These are phyloP conservation scores for Carnegiea gigantea DNA, from an alignment of 179 eudicot species.

Conservation along the genomic window DNA sequence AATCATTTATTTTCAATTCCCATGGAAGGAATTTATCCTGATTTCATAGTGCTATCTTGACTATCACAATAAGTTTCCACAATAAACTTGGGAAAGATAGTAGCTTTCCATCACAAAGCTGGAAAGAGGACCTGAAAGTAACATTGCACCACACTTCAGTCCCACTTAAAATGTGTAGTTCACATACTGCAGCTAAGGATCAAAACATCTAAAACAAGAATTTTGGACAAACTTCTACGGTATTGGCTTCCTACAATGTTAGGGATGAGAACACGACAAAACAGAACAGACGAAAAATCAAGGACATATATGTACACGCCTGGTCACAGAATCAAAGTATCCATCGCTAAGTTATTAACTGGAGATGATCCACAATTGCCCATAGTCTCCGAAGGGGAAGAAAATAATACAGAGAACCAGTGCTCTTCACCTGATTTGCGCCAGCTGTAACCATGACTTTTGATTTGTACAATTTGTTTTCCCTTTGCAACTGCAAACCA, in stretches of 20 bases:
- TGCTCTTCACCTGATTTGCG: slow-evolving; percentile 80
- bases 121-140: slow-evolving; percentile 5
- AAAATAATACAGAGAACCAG: background rate
- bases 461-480: slow-evolving; percentile 75
- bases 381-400: background rate
- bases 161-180: background rate
- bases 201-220: background rate
- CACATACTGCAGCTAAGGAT: no score
- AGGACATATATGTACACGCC: background rate
- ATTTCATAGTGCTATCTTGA: background rate
- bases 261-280: background rate
- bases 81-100: background rate
- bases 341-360: background rate
- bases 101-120: background rate
- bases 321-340: background rate
- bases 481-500: slow-evolving; percentile 57
- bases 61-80: background rate
- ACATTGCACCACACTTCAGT: background rate
- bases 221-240: background rate
- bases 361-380: background rate
- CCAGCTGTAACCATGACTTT: slow-evolving; percentile 99
- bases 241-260: background rate
- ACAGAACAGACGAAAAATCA: background rate
- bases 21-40: background rate
- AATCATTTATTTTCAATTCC: background rate